Evolutionary conservation across 345 rosid species (phyloP).

Genomic region (Cardamine chenopodiifolia): DNA sequence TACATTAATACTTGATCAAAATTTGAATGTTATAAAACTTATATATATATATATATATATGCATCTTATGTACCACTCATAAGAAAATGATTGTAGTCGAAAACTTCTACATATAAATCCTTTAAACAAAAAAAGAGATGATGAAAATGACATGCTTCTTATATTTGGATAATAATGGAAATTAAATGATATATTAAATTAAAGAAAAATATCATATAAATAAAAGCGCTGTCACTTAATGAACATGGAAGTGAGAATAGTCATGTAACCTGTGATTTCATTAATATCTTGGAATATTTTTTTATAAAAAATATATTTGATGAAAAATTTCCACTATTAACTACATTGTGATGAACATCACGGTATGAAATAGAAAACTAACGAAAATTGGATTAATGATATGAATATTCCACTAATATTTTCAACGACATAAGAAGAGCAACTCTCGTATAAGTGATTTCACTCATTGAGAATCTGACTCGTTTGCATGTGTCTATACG

Average conservation of each 20-base stretch:
- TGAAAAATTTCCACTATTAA: slow-evolving; percentile 22
- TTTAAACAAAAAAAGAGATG: not conserved
- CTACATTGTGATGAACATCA: slow-evolving; percentile 32
- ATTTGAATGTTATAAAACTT: slow-evolving; percentile 1
- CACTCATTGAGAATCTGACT: slow-evolving; percentile 32
- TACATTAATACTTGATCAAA: not conserved
- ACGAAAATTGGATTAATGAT: slow-evolving; percentile 12
- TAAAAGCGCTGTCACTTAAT: not conserved
- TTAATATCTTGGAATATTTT: slow-evolving; percentile 20
- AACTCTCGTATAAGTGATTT: slow-evolving; percentile 32
- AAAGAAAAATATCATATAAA: not conserved
- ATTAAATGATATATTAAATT: not conserved
- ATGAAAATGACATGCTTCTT: not conserved
- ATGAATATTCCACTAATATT: slow-evolving; percentile 17
- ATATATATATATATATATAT: not conserved
- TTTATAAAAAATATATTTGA: not conserved
- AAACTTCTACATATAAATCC: not conserved
- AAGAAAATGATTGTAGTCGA: not conserved
- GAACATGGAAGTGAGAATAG: slow-evolving; percentile 19
- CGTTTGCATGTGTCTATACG: slow-evolving; percentile 6
- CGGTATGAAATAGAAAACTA: slow-evolving; percentile 3
- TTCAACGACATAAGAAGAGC: slow-evolving; percentile 4
- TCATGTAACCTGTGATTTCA: slow-evolving; percentile 19
- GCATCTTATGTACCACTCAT: not conserved
- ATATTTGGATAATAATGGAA: not conserved